Conservation (phyloP, 495 filamentous ascomycete species). For the Antarctomyces pellizariae region DNA sequence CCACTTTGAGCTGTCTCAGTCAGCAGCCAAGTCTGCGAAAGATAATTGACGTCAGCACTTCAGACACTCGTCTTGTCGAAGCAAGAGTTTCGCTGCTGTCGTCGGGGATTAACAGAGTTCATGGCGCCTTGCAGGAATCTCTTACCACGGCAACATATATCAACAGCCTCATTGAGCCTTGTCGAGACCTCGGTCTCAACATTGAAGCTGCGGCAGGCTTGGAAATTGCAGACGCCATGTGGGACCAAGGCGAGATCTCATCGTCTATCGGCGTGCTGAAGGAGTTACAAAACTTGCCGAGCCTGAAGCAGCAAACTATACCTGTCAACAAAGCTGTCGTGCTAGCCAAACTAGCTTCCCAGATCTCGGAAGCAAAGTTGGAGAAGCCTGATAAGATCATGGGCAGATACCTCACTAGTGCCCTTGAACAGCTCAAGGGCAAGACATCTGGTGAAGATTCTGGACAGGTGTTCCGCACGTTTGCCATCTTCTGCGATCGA, state of each 20-base stretch:
- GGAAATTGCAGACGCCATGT: slow-evolving; percentile 73
- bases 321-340: slow-evolving; percentile 54
- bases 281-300: slow-evolving; percentile 34
- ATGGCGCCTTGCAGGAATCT: slow-evolving; percentile 66
- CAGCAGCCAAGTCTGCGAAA: slow-evolving; percentile 37
- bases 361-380: slow-evolving; percentile 75
- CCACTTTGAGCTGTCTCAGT: slow-evolving; percentile 58
- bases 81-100: slow-evolving; percentile 48
- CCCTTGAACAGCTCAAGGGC: slow-evolving; percentile 58
- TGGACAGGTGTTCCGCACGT: slow-evolving; percentile 79
- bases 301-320: slow-evolving; percentile 45
- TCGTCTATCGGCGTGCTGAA: slow-evolving; percentile 77
- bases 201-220: slow-evolving; percentile 49
- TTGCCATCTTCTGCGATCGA: slow-evolving; percentile 83
- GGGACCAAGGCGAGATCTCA: slow-evolving; percentile 85
- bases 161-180: slow-evolving; percentile 42
- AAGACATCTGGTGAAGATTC: slow-evolving; percentile 45
- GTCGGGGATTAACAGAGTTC: slow-evolving; percentile 47
- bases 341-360: slow-evolving; percentile 67
- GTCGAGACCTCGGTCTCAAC: slow-evolving; percentile 41
- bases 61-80: slow-evolving; percentile 46
- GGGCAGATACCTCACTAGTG: slow-evolving; percentile 54
- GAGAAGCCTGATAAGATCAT: slow-evolving; percentile 85
- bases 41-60: slow-evolving; percentile 26
- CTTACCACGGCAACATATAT: slow-evolving; percentile 63